Conservation (phyloP, 140 eudicot genomes). For the Ambrosia hybrid region DNA sequence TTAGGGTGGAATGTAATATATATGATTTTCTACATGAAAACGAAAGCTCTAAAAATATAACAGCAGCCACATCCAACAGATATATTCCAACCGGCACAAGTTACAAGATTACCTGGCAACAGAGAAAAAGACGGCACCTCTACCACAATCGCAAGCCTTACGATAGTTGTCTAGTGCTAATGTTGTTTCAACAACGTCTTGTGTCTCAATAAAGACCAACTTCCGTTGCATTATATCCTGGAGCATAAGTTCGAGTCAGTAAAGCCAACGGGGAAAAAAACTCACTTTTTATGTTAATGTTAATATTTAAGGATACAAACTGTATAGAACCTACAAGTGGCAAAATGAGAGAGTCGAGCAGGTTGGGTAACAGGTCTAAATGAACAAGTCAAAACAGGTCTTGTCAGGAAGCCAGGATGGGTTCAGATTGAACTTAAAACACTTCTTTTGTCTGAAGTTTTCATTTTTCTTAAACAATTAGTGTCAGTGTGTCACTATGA, state of each 20-base stretch:
- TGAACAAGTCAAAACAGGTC: not conserved
- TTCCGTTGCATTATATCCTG: conserved; percentile 99
- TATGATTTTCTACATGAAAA: no score
- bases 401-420: no score
- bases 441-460: no score
- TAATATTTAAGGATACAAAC: not conserved
- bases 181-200: conserved; percentile 98
- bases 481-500: no score
- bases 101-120: conserved; percentile 75
- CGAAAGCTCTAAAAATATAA: not conserved
- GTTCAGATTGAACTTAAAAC: no score
- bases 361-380: not conserved
- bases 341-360: not conserved
- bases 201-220: conserved; percentile 96
- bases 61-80: conserved; percentile 10
- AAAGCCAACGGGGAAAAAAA: not conserved
- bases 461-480: no score
- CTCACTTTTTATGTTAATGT: not conserved
- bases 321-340: not conserved
- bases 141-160: conserved; percentile 98
- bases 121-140: conserved; percentile 99
- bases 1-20: no score
- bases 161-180: conserved; percentile 96
- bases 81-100: not conserved
- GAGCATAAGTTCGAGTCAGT: conserved; percentile 11